Evolutionary conservation across 495 filamentous ascomycete species (phyloP), one percentile per base, ranked within the genome.

Genomic region (Sabuloglossum arenarium): DNA sequence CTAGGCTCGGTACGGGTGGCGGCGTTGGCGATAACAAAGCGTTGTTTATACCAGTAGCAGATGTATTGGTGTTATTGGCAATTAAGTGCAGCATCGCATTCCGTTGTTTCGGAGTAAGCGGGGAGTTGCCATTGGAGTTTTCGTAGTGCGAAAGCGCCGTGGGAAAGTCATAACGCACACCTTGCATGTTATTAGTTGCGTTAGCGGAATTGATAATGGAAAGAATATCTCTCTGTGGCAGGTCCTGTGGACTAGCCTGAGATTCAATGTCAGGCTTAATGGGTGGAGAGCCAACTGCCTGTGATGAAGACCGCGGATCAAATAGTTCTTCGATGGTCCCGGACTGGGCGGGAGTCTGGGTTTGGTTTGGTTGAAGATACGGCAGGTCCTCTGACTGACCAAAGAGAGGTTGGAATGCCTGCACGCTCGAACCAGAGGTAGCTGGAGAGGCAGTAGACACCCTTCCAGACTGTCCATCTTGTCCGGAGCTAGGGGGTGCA

Each of bases 151-250:
- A 71, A n/a, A 91, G 78, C 24, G 88, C 78, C 54, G 86, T 76
- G 6, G 84, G 78, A 55, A 94, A 83, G 61, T 93, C 82, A 60
- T 81, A 73, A 72, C 58, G 66, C 70, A 11, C 72, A 42, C 59
- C 72, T 49, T 66, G 67, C 59, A 68, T 68, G 30, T 68, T 68
- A 57, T 72, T 75, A 49, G 71, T 78, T 37, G 83, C 81, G 64
- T 88, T 90, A 55, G 82, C 77, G 60, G 82, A 82, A 52, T 88
- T 81, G 62, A 93, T 89, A 54, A 90, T 77, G 59, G 82, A 86
- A 79, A 94, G 85, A 70, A 95, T 94, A 58, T 85, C 81, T 34
- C 81, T 77, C 56, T 80, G 76, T 23, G 79, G 72, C 71, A 24
- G 62, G 24, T 56, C 28, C 9, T 29, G 34, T 28, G 54, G 32